phyloP scores from a whole-genome alignment of 192 early-diverging fungal species.

The Backusella parvicylindrica region DNA sequence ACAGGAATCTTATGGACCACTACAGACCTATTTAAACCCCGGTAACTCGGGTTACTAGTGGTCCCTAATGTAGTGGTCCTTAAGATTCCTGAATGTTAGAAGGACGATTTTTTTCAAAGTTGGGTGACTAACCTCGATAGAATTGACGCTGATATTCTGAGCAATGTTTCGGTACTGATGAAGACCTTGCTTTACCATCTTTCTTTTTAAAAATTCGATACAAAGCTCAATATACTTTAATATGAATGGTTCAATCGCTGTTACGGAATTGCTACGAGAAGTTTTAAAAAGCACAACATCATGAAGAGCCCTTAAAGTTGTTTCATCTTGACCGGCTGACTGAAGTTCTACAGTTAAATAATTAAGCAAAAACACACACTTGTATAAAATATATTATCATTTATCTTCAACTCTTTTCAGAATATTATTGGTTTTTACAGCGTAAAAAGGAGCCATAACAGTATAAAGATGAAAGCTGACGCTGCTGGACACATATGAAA shows the following conservation, averaged over 20 bases:
- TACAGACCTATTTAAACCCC: no score
- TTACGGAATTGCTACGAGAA: slow-evolving; percentile 73
- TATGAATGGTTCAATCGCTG: slow-evolving; percentile 88
- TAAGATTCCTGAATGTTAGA: no score
- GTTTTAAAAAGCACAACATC: slow-evolving; percentile 91
- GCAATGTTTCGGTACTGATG: slow-evolving; percentile 98
- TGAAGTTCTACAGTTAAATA: slow-evolving; percentile 56
- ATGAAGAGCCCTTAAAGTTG: slow-evolving; percentile 84
- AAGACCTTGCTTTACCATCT: slow-evolving; percentile 91
- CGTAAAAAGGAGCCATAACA: slow-evolving; percentile 50
- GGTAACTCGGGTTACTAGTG: no score
- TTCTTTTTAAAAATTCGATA: slow-evolving; percentile 82
- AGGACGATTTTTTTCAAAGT: not conserved
- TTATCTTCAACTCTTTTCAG: slow-evolving; percentile 83
- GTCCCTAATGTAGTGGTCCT: no score
- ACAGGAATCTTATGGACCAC: no score
- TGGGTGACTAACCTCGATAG: slow-evolving; percentile 65
- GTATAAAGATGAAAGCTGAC: not conserved
- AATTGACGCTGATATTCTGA: slow-evolving; percentile 87
- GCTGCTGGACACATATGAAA: not conserved
- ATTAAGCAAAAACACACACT: not conserved
- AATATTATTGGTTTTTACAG: slow-evolving; percentile 72
- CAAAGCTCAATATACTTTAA: slow-evolving; percentile 89
- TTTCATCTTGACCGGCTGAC: slow-evolving; percentile 79
- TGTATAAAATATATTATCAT: not conserved